phyloP scores from a whole-genome alignment of 805 yeast genomes.

The Kodamaea fukazawae region DNA sequence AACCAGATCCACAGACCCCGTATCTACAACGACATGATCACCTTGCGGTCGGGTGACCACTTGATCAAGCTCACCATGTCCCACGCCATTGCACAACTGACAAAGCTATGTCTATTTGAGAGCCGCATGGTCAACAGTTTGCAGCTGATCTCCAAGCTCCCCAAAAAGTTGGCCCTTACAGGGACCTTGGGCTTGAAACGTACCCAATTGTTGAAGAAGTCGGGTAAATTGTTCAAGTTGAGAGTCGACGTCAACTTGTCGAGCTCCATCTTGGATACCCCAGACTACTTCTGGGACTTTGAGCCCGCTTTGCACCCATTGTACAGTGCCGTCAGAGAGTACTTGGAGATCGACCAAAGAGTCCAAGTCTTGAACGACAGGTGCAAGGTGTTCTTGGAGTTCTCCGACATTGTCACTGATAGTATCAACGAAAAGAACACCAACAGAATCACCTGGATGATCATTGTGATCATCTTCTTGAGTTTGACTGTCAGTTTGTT shows the following conservation, averaged over 20 bases:
- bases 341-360: conserved; percentile 90
- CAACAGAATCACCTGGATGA: conserved; percentile 87
- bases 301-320: conserved; percentile 96
- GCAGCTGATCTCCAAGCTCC: conserved; percentile 82
- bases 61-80: conserved; percentile 89
- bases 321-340: conserved; percentile 85
- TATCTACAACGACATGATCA: conserved; percentile 91
- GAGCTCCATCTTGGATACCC: conserved; percentile 89
- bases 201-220: conserved; percentile 79
- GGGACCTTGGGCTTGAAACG: conserved; percentile 84
- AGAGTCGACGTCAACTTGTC: conserved; percentile 92
- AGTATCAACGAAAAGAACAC: conserved; percentile 91
- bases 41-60: conserved; percentile 87
- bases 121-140: conserved; percentile 83
- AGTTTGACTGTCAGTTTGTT: conserved; percentile 73
- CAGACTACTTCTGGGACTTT: conserved; percentile 91
- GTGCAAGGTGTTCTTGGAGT: conserved; percentile 89
- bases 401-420: conserved; percentile 89
- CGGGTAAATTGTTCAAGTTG: conserved; percentile 85
- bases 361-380: conserved; percentile 92
- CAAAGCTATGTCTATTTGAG: conserved; percentile 87
- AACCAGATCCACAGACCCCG: conserved; percentile 60
- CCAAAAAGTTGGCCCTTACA: conserved; percentile 84
- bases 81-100: conserved; percentile 95
- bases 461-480: conserved; percentile 75